Evolutionary conservation across 176 grass and related monocot genomes (phyloP).

Genomic region (Bromus sterilis): DNA sequence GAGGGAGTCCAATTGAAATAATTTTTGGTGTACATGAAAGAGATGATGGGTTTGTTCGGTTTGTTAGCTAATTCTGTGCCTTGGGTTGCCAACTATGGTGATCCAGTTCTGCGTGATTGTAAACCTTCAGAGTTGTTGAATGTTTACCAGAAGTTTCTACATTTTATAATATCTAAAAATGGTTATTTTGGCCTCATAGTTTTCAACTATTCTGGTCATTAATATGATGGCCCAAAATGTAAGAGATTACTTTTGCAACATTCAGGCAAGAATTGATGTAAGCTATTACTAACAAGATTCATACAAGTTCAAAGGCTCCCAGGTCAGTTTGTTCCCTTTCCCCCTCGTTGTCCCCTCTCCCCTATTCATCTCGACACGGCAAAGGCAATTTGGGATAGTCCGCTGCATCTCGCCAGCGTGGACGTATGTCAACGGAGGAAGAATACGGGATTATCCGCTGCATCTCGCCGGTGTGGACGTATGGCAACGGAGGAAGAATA

Average conservation of each 20-base stretch:
- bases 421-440: too few species aligned
- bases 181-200: not conserved
- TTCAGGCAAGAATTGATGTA: not conserved
- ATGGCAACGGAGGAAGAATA: too few species aligned
- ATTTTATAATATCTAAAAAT: not conserved
- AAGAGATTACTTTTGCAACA: not conserved
- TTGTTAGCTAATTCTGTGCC: not conserved
- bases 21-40: not conserved
- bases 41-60: not conserved
- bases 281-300: not conserved
- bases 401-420: too few species aligned
- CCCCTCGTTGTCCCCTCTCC: too few species aligned
- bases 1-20: conserved; percentile 11
- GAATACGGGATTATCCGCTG: too few species aligned
- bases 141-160: not conserved
- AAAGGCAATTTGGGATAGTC: too few species aligned
- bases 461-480: too few species aligned
- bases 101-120: not conserved
- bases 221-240: not conserved
- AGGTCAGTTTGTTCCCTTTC: too few species aligned
- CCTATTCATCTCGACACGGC: too few species aligned
- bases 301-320: not conserved
- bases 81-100: not conserved
- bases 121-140: not conserved
- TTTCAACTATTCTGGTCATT: not conserved